These are phyloP conservation scores for Monilinia fructigena DNA, from an alignment of 2,329 filamentous ascomycete species.

Conservation along the genomic window DNA sequence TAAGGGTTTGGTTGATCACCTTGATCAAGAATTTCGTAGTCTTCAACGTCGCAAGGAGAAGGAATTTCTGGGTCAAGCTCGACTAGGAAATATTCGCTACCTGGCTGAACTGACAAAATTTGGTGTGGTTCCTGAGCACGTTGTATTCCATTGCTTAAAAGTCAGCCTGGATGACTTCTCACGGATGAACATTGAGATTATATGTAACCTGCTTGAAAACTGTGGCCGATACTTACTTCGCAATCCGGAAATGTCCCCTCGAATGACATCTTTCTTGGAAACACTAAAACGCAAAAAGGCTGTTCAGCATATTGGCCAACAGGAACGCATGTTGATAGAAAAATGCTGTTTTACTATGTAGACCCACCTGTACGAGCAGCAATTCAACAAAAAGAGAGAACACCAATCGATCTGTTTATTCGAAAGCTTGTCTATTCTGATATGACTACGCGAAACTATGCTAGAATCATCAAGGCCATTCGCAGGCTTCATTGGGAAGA, in stretches of 20 bases:
- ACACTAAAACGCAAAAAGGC: constrained; percentile 94
- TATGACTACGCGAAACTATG: constrained; percentile 89
- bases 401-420: constrained; percentile 88
- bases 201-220: constrained; percentile 92
- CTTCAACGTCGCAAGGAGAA: constrained; percentile 96
- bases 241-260: constrained; percentile 86
- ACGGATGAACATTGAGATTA: constrained; percentile 98
- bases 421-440: constrained; percentile 91
- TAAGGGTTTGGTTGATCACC: constrained; percentile 83
- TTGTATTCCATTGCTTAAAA: constrained; percentile 98
- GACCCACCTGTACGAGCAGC: constrained; percentile 91
- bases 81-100: constrained; percentile 94
- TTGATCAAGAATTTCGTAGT: constrained; percentile 96
- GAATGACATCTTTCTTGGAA: constrained; percentile 92
- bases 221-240: constrained; percentile 92
- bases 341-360: constrained; percentile 97
- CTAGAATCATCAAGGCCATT: constrained; percentile 90
- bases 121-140: constrained; percentile 94
- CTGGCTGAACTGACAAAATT: constrained; percentile 97
- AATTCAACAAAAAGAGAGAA: constrained; percentile 94
- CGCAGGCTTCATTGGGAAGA: constrained; percentile 98
- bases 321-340: constrained; percentile 97
- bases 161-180: constrained; percentile 97
- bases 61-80: constrained; percentile 91
- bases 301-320: constrained; percentile 90